A percentile compares a stretch with the other conserved stretches of the same genome.
Conservation (phyloP, 2,329 filamentous ascomycete species). For the Calonectria fujianensis region DNA sequence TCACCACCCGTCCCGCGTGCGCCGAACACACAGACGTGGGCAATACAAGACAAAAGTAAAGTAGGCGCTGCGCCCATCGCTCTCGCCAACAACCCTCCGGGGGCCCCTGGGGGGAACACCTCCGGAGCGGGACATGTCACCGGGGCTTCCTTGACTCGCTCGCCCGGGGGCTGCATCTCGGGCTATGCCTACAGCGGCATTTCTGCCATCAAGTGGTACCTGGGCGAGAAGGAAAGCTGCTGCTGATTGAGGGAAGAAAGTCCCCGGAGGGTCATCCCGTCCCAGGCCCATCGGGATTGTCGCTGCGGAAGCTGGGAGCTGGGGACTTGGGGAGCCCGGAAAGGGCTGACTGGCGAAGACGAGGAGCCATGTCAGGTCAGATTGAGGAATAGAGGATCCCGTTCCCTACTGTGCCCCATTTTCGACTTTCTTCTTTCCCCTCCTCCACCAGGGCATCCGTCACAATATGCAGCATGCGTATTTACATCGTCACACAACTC, state of each 20-base stretch:
- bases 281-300: slow-evolving; percentile 24
- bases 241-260: slow-evolving; percentile 30
- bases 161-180: slow-evolving; percentile 50
- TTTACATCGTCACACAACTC: slow-evolving; percentile 10
- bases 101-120: slow-evolving; percentile 45
- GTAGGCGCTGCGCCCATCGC: slow-evolving; percentile 7
- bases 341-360: slow-evolving; percentile 25
- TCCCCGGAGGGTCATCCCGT: slow-evolving; percentile 8
- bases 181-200: slow-evolving; percentile 50
- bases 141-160: slow-evolving; percentile 49
- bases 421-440: slow-evolving; percentile 23
- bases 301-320: slow-evolving; percentile 25
- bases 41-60: not conserved
- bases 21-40: slow-evolving; percentile 17
- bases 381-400: slow-evolving; percentile 31
- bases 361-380: slow-evolving; percentile 39
- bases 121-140: slow-evolving; percentile 48
- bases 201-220: slow-evolving; percentile 44
- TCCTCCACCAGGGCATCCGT: slow-evolving; percentile 21
- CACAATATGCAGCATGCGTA: slow-evolving; percentile 14
- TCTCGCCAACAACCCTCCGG: slow-evolving; percentile 27
- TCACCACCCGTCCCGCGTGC: slow-evolving; percentile 31
- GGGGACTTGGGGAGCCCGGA: slow-evolving; percentile 23
- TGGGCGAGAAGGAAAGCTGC: slow-evolving; percentile 11
- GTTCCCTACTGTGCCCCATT: slow-evolving; percentile 42